A percentile compares a stretch with the other conserved stretches of the same genome.
Evolutionary conservation across 2,329 filamentous ascomycete species (phyloP).

Genomic region (Monilinia vaccinii-corymbosi): DNA sequence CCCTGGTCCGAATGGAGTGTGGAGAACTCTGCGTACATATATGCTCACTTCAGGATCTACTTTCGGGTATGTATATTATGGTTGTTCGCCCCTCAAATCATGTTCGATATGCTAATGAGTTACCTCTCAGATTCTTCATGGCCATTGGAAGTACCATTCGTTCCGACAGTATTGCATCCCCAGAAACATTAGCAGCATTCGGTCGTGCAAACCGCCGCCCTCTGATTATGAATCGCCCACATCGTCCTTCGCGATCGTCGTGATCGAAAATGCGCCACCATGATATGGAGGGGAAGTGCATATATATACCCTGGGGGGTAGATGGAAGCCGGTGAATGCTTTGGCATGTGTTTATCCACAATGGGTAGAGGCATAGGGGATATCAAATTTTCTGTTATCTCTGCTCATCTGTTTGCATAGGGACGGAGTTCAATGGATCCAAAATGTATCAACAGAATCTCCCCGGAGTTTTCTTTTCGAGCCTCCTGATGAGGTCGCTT

Average conservation of each 20-base stretch:
- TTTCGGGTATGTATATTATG: conserved; percentile 62
- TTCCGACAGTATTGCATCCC: conserved; percentile 62
- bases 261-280: not conserved
- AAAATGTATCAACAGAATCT: conserved; percentile 2
- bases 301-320: not conserved
- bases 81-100: not conserved
- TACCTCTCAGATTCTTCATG: conserved; percentile 77
- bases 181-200: conserved; percentile 67
- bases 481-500: not conserved
- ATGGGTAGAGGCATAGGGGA: not conserved
- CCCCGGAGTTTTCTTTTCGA: not conserved
- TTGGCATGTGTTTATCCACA: not conserved
- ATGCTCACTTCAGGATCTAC: conserved; percentile 93
- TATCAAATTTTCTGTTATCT: not conserved
- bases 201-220: conserved; percentile 64
- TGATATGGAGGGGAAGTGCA: not conserved
- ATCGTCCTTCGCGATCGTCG: conserved; percentile 9
- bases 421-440: conserved; percentile 4
- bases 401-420: conserved; percentile 5
- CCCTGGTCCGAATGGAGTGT: conserved; percentile 84
- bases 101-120: not conserved
- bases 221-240: conserved; percentile 46
- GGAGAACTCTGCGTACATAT: conserved; percentile 90
- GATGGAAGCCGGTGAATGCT: not conserved
- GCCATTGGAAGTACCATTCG: conserved; percentile 95